Evolutionary conservation across 257 asterid species (phyloP).

Genomic region (Penstemon davidsonii): DNA sequence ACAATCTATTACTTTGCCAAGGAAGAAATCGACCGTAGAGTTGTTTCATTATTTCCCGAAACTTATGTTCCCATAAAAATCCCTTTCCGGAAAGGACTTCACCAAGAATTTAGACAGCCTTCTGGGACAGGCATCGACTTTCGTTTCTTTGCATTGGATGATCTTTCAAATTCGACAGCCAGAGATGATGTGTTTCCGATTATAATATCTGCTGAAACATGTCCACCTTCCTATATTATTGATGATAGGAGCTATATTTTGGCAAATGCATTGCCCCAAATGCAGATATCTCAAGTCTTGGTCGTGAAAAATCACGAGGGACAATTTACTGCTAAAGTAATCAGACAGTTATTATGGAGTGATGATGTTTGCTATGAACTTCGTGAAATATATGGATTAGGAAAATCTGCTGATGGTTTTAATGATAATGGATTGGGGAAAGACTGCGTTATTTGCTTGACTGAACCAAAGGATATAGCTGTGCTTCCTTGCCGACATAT

Average conservation of each 20-base stretch:
- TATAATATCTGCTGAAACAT: conserved; percentile 60
- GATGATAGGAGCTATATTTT: conserved; percentile 36
- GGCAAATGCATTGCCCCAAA: conserved; percentile 42
- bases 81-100: conserved; percentile 69
- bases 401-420: conserved; percentile 42
- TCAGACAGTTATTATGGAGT: conserved; percentile 63
- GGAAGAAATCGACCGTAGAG: conserved; percentile 52
- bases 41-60: conserved; percentile 52
- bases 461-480: conserved; percentile 68
- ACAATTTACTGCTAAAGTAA: conserved; percentile 45
- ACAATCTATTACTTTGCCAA: conserved; percentile 68
- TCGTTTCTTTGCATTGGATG: conserved; percentile 45
- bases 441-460: conserved; percentile 79
- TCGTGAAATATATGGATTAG: conserved; percentile 73
- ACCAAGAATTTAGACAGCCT: conserved; percentile 71
- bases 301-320: conserved; percentile 47
- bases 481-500: conserved; percentile 80
- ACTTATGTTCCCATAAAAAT: conserved; percentile 52
- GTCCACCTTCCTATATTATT: conserved; percentile 36
- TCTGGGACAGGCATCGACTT: conserved; percentile 74
- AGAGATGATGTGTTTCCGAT: conserved; percentile 60
- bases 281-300: conserved; percentile 65
- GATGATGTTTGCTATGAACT: conserved; percentile 65
- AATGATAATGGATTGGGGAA: conserved; percentile 54
- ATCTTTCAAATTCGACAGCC: conserved; percentile 45